phyloP scores from a whole-genome alignment of 2,329 filamentous ascomycete genomes.

The Colletotrichum shisoi region DNA sequence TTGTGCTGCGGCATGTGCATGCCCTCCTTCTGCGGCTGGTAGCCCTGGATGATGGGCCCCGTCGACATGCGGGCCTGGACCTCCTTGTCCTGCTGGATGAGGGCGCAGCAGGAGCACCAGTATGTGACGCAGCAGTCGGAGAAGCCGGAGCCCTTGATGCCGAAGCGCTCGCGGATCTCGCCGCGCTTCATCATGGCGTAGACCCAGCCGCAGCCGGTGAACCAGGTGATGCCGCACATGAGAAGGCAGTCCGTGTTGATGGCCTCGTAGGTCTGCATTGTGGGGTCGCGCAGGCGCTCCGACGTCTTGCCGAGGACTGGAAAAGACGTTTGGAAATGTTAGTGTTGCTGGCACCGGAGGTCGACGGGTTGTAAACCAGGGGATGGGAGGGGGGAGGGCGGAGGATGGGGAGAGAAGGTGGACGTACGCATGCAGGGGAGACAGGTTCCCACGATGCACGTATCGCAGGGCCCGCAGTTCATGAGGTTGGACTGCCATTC shows the following conservation, averaged over 20 bases:
- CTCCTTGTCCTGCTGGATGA: constrained; percentile 68
- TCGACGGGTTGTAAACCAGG: neutral
- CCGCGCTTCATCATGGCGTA: constrained; percentile 62
- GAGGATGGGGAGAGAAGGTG: neutral
- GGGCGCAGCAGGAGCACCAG: constrained; percentile 65
- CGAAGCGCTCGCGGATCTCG: constrained; percentile 62
- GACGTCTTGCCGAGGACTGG: constrained; percentile 56
- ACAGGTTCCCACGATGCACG: constrained; percentile 52
- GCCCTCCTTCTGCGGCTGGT: constrained; percentile 50
- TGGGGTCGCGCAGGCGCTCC: constrained; percentile 56
- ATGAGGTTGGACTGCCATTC: constrained; percentile 53
- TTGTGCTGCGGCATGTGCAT: constrained; percentile 49
- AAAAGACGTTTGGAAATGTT: neutral
- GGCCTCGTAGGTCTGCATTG: constrained; percentile 50
- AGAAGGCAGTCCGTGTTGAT: constrained; percentile 56
- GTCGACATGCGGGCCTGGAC: constrained; percentile 47
- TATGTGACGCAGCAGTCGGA: constrained; percentile 62
- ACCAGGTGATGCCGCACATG: constrained; percentile 50
- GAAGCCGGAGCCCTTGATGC: constrained; percentile 58
- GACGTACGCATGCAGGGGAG: constrained; percentile 56
- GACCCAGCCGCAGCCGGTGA: constrained; percentile 56
- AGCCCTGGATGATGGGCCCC: constrained; percentile 45
- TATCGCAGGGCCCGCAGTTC: constrained; percentile 52
- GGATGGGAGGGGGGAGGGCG: too few relatives aligned
- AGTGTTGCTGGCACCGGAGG: neutral